Percentiles rank a stretch among this genome's conserved stretches.
phyloP scores from a whole-genome alignment of 257 asterid genomes.

The Solanum chiquidenum region DNA sequence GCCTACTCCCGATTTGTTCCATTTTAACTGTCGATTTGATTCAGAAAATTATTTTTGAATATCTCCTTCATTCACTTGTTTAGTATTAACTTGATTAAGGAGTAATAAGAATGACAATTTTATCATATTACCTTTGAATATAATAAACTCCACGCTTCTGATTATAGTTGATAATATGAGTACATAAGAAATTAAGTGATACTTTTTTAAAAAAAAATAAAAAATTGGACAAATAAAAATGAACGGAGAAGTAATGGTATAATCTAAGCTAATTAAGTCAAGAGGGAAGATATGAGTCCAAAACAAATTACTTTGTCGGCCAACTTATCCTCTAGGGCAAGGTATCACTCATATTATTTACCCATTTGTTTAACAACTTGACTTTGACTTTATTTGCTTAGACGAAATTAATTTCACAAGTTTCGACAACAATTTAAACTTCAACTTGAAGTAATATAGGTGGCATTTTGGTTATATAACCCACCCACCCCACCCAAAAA shows the following conservation, averaged over 20 bases:
- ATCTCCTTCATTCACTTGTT: background rate
- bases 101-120: no score
- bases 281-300: background rate
- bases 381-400: background rate
- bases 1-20: fast-evolving
- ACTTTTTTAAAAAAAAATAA: no score
- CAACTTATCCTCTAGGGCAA: background rate
- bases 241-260: background rate
- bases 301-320: background rate
- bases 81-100: no score
- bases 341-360: background rate
- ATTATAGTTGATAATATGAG: no score
- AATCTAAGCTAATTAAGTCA: background rate
- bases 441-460: background rate
- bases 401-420: background rate
- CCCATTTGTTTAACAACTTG: background rate
- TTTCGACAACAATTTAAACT: background rate
- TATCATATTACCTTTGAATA: no score
- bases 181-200: background rate
- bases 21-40: background rate
- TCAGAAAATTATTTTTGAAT: background rate
- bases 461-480: background rate
- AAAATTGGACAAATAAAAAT: no score
- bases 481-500: background rate
- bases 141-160: no score